phyloP scores from a whole-genome alignment of 768 basidiomycete genomes.

The Glaciozyma martinii region DNA sequence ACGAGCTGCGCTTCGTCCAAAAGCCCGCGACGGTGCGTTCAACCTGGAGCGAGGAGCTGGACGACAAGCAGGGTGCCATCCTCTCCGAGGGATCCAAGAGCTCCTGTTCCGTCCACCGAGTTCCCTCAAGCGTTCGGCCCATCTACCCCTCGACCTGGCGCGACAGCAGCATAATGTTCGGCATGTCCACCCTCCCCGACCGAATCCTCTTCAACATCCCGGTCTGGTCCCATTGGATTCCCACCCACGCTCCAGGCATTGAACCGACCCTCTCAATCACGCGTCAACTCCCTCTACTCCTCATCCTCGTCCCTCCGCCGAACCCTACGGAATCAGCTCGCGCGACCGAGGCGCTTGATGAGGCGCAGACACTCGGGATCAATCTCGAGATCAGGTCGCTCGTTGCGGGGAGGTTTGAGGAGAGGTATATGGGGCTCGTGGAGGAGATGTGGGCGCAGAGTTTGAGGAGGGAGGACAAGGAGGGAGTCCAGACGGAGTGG shows the following conservation, averaged over 20 bases:
- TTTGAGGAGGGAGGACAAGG: not conserved
- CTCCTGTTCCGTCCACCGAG: not conserved
- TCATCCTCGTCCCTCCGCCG: conserved; percentile 26
- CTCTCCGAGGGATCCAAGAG: not conserved
- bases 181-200: conserved; percentile 30
- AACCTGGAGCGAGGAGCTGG: conserved; percentile 5
- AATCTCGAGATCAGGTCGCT: conserved; percentile 17
- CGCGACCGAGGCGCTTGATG: conserved; percentile 21
- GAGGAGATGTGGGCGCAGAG: conserved; percentile 27
- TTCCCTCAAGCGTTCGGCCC: conserved; percentile 13
- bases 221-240: conserved; percentile 31
- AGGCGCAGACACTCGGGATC: conserved; percentile 25
- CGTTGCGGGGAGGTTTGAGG: conserved; percentile 28
- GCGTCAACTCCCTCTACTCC: conserved; percentile 17
- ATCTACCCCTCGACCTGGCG: conserved; percentile 1
- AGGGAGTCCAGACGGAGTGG: conserved; percentile 25
- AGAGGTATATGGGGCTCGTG: conserved; percentile 27
- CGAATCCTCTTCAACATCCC: conserved; percentile 30
- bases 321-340: conserved; percentile 21
- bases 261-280: not conserved
- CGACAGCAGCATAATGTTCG: conserved; percentile 26
- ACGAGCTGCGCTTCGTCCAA: conserved; percentile 28
- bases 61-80: conserved; percentile 12
- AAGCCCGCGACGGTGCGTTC: not conserved
- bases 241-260: not conserved